Evolutionary conservation across 495 filamentous ascomycete species (phyloP), one percentile per base, ranked within the genome.

Genomic region (Parathielavia appendiculata): DNA sequence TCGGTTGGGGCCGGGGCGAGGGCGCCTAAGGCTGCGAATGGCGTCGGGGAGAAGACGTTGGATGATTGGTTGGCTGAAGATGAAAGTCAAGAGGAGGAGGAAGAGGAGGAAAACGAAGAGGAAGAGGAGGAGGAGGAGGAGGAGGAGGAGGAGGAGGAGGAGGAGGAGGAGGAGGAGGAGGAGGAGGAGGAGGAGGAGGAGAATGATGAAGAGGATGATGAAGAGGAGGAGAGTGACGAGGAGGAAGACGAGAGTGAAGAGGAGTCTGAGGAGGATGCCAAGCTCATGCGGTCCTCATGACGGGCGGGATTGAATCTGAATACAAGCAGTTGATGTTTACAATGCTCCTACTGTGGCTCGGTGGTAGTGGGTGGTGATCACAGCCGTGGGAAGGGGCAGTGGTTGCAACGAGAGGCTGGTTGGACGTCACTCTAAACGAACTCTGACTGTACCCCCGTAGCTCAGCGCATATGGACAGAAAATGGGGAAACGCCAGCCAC

Each of bases 51-150:
- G 7, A 96, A 92, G 81, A 86, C 82, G 19, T 74, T 97, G 63
- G 88, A 96, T 75, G 88, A 96, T 69, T 97, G 93, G 90, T 76
- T 97, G 55, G 86, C 79, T 22, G 89, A 90, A 54, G 83, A 84
- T 39, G 81, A 83, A 32, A 80, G 79, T 0, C 72, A 62, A 6
- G 70, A 66, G 2, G 69, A 67, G 22, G 64, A 62, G 6, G 62
- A 69, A n/a, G 69, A 69, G 26, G 71, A 70, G 47, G 74, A 78
- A 39, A 69, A 71, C 5, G 69, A 72, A 30, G 59, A 66, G 3
- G 69, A 73, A 9, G 80, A 82, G n/a, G 79, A 81, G 4, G 75
- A 78, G 32, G 72, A 73, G 6, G 70, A 73, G 22, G 60, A 66
- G 2, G 72, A 75, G 11, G 81, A 83, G 16, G 79, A 81, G 2